Conservation (phyloP, 2,329 filamentous ascomycete species). For the Berkeleyomyces basicola region DNA sequence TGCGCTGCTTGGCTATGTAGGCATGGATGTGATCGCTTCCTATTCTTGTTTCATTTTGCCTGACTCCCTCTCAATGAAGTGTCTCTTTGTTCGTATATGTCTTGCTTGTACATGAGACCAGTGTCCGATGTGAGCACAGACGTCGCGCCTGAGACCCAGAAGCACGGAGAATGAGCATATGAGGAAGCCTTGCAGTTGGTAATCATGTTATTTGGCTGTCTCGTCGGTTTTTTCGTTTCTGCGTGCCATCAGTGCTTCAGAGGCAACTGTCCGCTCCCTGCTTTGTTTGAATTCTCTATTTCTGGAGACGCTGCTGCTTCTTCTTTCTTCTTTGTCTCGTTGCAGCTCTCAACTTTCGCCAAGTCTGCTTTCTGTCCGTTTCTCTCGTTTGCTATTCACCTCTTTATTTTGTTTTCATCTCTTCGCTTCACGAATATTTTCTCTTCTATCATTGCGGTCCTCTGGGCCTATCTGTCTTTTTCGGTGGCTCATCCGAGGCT, state of each 20-base stretch:
- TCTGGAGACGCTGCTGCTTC: conserved; percentile 5
- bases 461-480: not conserved
- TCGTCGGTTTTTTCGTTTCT: not conserved
- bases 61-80: no score
- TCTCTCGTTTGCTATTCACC: conserved; percentile 3
- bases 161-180: not conserved
- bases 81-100: no score
- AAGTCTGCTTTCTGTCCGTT: conserved; percentile 8
- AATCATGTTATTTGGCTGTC: not conserved
- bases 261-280: conserved; percentile 7
- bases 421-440: not conserved
- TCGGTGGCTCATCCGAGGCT: no score
- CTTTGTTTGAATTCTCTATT: conserved; percentile 2
- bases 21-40: no score
- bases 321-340: conserved; percentile 6
- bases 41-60: no score
- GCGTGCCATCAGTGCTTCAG: not conserved
- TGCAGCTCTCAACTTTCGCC: no score
- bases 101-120: no score
- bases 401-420: not conserved
- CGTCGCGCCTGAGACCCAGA: no score
- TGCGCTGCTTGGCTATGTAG: no score
- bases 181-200: not conserved
- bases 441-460: not conserved
- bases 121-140: no score